phyloP scores from a whole-genome alignment of 495 filamentous ascomycete species.

The Penicillium argentinense region DNA sequence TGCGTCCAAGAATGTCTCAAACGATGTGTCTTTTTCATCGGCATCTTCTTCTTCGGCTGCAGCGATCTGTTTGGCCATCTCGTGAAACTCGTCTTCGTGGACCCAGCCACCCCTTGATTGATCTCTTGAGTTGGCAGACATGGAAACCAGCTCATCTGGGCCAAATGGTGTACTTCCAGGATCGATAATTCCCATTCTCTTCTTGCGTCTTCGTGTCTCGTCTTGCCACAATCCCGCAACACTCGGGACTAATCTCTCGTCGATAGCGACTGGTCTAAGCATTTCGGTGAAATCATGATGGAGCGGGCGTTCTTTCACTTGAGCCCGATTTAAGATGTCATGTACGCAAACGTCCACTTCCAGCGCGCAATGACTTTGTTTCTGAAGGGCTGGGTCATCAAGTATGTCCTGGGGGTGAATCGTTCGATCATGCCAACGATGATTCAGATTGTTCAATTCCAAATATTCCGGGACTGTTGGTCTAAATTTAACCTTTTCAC shows the following conservation, averaged over 20 bases:
- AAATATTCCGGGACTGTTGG: slow-evolving; percentile 70
- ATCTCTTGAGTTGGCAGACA: slow-evolving; percentile 78
- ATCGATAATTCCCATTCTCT: slow-evolving; percentile 58
- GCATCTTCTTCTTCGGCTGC: slow-evolving; percentile 58
- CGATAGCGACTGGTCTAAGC: slow-evolving; percentile 57
- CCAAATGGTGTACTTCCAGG: slow-evolving; percentile 73
- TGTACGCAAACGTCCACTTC: slow-evolving; percentile 88
- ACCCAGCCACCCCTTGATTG: slow-evolving; percentile 75
- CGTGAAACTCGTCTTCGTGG: slow-evolving; percentile 80
- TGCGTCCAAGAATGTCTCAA: slow-evolving; percentile 62
- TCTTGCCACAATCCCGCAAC: slow-evolving; percentile 94
- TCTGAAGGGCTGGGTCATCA: slow-evolving; percentile 61
- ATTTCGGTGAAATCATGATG: slow-evolving; percentile 88
- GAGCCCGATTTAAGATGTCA: slow-evolving; percentile 80
- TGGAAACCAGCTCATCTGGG: slow-evolving; percentile 74
- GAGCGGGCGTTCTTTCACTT: slow-evolving; percentile 68
- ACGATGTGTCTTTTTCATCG: slow-evolving; percentile 48
- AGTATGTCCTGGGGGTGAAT: slow-evolving; percentile 55
- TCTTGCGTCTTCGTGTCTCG: slow-evolving; percentile 77
- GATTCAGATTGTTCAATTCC: slow-evolving; percentile 52
- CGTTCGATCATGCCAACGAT: slow-evolving; percentile 79
- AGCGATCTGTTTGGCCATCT: slow-evolving; percentile 59
- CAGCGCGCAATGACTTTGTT: slow-evolving; percentile 81
- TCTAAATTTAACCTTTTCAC: slow-evolving; percentile 67
- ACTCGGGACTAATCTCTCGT: slow-evolving; percentile 84